Conservation (phyloP, 2,329 filamentous ascomycete species). For the Aschersonia sp. region DNA sequence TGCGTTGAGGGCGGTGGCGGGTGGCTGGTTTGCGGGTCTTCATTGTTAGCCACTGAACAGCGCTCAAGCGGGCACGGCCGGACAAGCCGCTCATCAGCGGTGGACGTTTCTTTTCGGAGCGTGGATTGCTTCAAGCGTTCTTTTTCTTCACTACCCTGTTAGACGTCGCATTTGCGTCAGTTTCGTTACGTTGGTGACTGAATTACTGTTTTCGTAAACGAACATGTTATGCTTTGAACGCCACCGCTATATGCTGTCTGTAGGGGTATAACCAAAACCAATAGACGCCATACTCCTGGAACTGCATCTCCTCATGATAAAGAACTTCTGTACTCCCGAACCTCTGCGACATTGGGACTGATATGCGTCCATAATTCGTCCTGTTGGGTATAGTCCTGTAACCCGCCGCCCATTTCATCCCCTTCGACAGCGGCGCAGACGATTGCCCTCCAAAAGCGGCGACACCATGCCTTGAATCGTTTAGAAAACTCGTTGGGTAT, state of each 20-base stretch:
- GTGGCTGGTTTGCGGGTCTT: too few species aligned
- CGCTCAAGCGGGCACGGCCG: too few species aligned
- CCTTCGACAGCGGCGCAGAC: constrained; percentile 1
- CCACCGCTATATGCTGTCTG: not conserved
- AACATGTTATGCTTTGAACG: not conserved
- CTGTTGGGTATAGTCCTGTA: constrained; percentile 8
- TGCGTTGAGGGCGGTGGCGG: too few species aligned
- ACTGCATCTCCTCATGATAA: not conserved
- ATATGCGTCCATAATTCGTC: constrained; percentile 12
- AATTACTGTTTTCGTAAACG: not conserved
- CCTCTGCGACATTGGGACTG: constrained; percentile 5
- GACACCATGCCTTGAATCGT: constrained; percentile 28
- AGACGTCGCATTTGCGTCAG: too few species aligned
- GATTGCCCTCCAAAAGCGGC: constrained; percentile 16
- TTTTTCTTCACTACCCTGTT: too few species aligned
- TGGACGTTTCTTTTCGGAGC: too few species aligned
- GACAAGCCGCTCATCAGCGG: too few species aligned
- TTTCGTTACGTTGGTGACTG: too few species aligned
- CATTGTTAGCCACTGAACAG: too few species aligned
- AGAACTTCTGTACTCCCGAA: not conserved
- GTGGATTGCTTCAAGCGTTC: too few species aligned
- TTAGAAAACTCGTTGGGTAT: constrained; percentile 43
- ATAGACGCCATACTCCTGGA: not conserved
- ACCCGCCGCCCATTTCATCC: constrained; percentile 4
- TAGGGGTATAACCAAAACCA: not conserved